phyloP scores from a whole-genome alignment of 2,329 filamentous ascomycete genomes.

The Botrytis hyacinthi region DNA sequence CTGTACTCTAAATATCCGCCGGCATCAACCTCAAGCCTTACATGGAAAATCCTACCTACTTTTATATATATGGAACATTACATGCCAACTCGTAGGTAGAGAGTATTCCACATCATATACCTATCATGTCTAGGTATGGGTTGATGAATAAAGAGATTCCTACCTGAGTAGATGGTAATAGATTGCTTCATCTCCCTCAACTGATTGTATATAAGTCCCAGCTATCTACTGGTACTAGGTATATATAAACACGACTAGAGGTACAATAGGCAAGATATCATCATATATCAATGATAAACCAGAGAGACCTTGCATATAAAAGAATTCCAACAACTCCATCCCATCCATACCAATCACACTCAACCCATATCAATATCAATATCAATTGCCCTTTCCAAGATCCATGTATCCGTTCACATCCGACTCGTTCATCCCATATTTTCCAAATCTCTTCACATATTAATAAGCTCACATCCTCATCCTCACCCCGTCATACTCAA shows the following conservation, averaged over 20 bases:
- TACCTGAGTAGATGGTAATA: not conserved
- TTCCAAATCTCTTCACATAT: not conserved
- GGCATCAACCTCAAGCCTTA: not conserved
- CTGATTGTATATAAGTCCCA: too few relatives aligned
- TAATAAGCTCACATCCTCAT: not conserved
- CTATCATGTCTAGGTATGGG: too few relatives aligned
- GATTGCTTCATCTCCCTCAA: not conserved
- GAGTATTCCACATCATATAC: too few relatives aligned
- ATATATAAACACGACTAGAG: too few relatives aligned
- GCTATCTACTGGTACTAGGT: too few relatives aligned
- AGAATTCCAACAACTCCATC: not conserved
- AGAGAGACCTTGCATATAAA: not conserved
- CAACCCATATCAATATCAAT: not conserved
- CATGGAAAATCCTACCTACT: not conserved
- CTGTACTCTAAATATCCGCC: too few relatives aligned
- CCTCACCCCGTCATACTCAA: not conserved
- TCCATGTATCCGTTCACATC: not conserved
- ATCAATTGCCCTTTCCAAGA: not conserved
- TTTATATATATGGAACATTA: not conserved
- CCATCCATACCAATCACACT: not conserved
- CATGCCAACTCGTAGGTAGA: too few relatives aligned
- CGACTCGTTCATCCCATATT: not conserved
- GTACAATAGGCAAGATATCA: too few relatives aligned
- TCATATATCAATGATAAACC: not conserved
- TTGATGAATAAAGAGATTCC: too few relatives aligned